Evolutionary conservation across 352 stramenopile genomes (phyloP), one percentile per base, ranked within the genome.

Genomic region (Achlya hypogyna): DNA sequence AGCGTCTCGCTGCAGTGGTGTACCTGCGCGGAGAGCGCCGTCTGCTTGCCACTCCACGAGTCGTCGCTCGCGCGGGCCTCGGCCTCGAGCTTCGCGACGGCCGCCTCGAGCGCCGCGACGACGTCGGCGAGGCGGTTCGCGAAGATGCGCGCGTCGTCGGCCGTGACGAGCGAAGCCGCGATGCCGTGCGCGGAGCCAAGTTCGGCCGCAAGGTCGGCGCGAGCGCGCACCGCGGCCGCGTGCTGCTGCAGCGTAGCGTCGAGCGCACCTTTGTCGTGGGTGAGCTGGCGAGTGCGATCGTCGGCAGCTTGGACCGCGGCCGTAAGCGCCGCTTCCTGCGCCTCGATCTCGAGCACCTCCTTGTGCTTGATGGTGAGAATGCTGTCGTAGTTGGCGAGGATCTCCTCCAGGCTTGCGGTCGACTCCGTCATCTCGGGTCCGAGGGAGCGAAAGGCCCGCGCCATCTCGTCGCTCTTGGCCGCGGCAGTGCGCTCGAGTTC

Each of bases 181-280:
- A 71, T 49, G 9, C 35, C 29, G 27, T 58, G 25, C 20, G 68
- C 42, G 23, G 25, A 22, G 4, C 53, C 53, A 5, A 62, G 18
- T 6, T 62, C 23, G 38, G 25, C 28, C 0, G 51, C 18, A 0
- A 79, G 68, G 29, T 88, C 74, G 0, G 59, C 40, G 59, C 79
- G 53, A 20, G 76, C 59, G 25, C 78, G 71, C 2, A 81, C 65
- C 49, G 90, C 23, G 28, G 62, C 64, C 0, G 51, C 52, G 34
- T 81, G 68, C 35, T 87, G 53, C 2, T 51, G 54, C 31, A 75
- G 69, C 32, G 87, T 75, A 20, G 81, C 77, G 0, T 69, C 34
- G 45, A 86, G 54, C 20, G 89, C 51, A 38, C 87, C 75, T 14
- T 87, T 62, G 0, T 77, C 77, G 5, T 77, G 56, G 0, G 73